phyloP scores from a whole-genome alignment of 1,139 yeast species.

The Entelexis sorbosivorans region DNA sequence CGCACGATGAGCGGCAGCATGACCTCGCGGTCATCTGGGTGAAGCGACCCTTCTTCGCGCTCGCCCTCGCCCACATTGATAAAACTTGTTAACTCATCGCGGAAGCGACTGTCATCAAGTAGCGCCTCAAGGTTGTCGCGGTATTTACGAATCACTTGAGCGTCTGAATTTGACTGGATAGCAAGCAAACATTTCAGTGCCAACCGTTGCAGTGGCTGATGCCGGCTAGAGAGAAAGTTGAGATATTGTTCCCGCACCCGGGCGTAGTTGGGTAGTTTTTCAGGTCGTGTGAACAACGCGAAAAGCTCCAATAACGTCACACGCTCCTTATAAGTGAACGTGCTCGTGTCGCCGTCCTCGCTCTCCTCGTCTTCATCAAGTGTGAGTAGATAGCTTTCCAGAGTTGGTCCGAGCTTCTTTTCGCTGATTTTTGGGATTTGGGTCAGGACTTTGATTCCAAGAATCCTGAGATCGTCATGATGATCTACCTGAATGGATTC shows the following conservation, averaged over 20 bases:
- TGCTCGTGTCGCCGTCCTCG: slow-evolving; percentile 3
- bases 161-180: slow-evolving; percentile 42
- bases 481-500: slow-evolving; percentile 2
- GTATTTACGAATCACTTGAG: slow-evolving; percentile 44
- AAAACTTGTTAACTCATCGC: slow-evolving; percentile 69
- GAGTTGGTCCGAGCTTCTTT: slow-evolving; percentile 37
- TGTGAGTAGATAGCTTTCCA: slow-evolving; percentile 39
- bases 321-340: slow-evolving; percentile 42
- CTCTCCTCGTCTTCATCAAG: slow-evolving; percentile 23
- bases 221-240: slow-evolving; percentile 51
- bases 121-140: slow-evolving; percentile 62
- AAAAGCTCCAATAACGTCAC: slow-evolving; percentile 50
- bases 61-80: slow-evolving; percentile 36
- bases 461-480: slow-evolving; percentile 35
- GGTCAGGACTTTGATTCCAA: slow-evolving; percentile 42
- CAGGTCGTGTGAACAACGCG: slow-evolving; percentile 54
- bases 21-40: slow-evolving; percentile 44
- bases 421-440: slow-evolving; percentile 60
- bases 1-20: slow-evolving; percentile 68
- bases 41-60: slow-evolving; percentile 41
- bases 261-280: slow-evolving; percentile 41
- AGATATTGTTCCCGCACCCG: slow-evolving; percentile 46
- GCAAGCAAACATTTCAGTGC: slow-evolving; percentile 66
- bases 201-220: slow-evolving; percentile 51
- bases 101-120: slow-evolving; percentile 70